Evolutionary conservation across 2,329 filamentous ascomycete species (phyloP), one percentile per base, ranked within the genome.

Genomic region (Neonectria coccinea): DNA sequence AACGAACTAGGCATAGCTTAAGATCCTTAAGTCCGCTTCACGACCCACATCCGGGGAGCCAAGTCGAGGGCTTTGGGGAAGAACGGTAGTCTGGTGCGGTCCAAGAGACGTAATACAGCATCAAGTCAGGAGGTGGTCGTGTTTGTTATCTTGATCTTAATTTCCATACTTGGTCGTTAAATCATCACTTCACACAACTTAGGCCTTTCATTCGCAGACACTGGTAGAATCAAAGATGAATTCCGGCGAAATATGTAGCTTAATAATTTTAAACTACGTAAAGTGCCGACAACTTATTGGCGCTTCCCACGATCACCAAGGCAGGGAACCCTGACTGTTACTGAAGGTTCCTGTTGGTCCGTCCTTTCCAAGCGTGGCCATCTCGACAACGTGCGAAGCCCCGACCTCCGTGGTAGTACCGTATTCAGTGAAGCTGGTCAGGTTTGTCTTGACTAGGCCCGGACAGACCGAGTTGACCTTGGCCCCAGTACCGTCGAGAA

Each of bases 391-490:
- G 31, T 66, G 63, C 50, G 65, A 56, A 2, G 76, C 73, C 1
- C 74, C 76, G 9, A 64, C 53, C 42, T 74, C 73, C 1, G 73
- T 47, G 14, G 69, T 57, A 6, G 57, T 52, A 5, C 55, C 65
- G 4, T 53, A 31, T 4, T 67, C 62, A 4, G 12, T 20, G 41
- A 56, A 71, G 3, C 50, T 61, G 36, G 57, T 75, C 29, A 79
- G 33, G 7, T 72, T 70, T 7, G 76, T 76, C 9, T 63, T 67
- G 9, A 79, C 75, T 22, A 75, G 67, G 7, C 78, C 78, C 1
- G 79, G 78, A 56, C 78, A 80, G 18, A 73, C 74, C 5, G 68
- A 64, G 59, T 79, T 80, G 57, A 77, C 74, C 64, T 72, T 73
- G 20, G 71, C 76, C 11, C 73, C 74, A n/a, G 62, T 41, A n/a